phyloP scores from a whole-genome alignment of 2,329 filamentous ascomycete genomes.

The Ophiocordyceps camponoti-leonardi region DNA sequence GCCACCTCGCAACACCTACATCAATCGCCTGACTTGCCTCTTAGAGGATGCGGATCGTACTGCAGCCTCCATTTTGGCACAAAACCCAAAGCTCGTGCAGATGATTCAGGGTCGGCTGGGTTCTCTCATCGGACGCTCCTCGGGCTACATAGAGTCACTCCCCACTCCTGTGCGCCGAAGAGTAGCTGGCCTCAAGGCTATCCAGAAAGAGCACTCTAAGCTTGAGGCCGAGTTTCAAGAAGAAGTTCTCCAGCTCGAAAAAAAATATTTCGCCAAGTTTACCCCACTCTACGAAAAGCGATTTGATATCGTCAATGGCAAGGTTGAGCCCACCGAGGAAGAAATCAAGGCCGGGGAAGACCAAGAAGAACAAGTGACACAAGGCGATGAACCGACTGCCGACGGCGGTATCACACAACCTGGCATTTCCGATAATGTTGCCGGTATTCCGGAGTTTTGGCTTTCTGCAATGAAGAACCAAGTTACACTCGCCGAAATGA shows the following conservation, averaged over 20 bases:
- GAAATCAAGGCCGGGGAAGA: constrained; percentile 75
- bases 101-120: constrained; percentile 98
- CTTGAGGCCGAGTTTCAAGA: constrained; percentile 97
- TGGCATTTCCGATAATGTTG: constrained; percentile 36
- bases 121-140: constrained; percentile 82
- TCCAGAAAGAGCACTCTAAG: constrained; percentile 97
- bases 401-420: constrained; percentile 38
- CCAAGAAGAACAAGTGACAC: constrained; percentile 54
- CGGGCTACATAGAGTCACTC: constrained; percentile 94
- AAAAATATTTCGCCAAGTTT: constrained; percentile 99
- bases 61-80: constrained; percentile 79
- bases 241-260: constrained; percentile 93
- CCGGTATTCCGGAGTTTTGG: constrained; percentile 98
- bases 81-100: constrained; percentile 84
- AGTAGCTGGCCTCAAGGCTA: constrained; percentile 88
- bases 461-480: constrained; percentile 99
- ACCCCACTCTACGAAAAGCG: constrained; percentile 94
- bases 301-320: constrained; percentile 79
- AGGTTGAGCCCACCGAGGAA: constrained; percentile 66
- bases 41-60: constrained; percentile 81
- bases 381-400: constrained; percentile 38
- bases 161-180: constrained; percentile 78
- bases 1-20: constrained; percentile 2
- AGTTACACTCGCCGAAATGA: constrained; percentile 91
- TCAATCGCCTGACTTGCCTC: constrained; percentile 1